These are phyloP conservation scores for Kodamaea sp. DNA, from an alignment of 1,139 yeast species.

Conservation along the genomic window DNA sequence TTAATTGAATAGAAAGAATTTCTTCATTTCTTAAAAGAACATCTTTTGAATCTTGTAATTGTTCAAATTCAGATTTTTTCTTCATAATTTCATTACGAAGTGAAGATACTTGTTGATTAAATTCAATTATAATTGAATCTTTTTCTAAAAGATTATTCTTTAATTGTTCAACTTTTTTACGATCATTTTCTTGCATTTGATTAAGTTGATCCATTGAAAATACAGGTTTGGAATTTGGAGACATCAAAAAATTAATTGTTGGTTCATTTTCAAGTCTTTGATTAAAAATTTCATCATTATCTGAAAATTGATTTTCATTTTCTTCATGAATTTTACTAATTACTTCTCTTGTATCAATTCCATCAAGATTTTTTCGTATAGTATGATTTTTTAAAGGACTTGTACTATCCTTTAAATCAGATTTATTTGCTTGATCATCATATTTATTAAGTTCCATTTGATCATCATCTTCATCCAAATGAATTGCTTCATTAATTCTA, in stretches of 20 bases:
- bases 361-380: not conserved
- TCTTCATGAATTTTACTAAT: not conserved
- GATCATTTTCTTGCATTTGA: slow-evolving; percentile 26
- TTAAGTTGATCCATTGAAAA: slow-evolving; percentile 32
- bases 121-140: slow-evolving; percentile 18
- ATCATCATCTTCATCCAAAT: slow-evolving; percentile 6
- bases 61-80: slow-evolving; percentile 21
- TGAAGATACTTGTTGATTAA: slow-evolving; percentile 19
- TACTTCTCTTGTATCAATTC: not conserved
- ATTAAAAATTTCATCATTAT: slow-evolving; percentile 11
- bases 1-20: slow-evolving; percentile 26
- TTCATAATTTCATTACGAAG: slow-evolving; percentile 19
- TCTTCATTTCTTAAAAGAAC: slow-evolving; percentile 24
- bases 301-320: slow-evolving; percentile 2
- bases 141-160: slow-evolving; percentile 16
- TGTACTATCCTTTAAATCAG: slow-evolving; percentile 18
- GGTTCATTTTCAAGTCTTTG: slow-evolving; percentile 22
- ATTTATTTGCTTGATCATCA: slow-evolving; percentile 5
- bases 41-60: slow-evolving; percentile 19
- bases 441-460: slow-evolving; percentile 1
- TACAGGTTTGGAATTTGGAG: slow-evolving; percentile 38
- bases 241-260: slow-evolving; percentile 30
- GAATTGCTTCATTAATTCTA: slow-evolving; percentile 18
- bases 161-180: slow-evolving; percentile 16
- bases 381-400: slow-evolving; percentile 23